Evolutionary conservation across 2,329 filamentous ascomycete genomes (phyloP), one percentile per base, ranked within the genome.

Genomic region (Coniochaeta prunicola): DNA sequence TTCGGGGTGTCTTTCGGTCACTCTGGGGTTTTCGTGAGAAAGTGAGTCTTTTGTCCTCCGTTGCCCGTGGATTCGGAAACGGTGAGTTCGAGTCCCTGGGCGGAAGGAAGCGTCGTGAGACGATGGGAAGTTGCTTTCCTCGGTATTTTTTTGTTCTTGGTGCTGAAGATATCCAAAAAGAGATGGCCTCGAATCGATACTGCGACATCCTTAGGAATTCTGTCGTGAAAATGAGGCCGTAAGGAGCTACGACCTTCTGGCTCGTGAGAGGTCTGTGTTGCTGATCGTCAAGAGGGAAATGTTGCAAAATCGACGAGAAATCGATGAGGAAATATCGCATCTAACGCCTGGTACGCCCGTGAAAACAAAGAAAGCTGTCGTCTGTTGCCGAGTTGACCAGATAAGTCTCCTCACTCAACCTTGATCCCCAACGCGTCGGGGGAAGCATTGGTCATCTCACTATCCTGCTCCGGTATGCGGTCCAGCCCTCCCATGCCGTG

Each of bases 391-490:
- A 17, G 17, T 15, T 13, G 24, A 26, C 21, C 42, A 9, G 38
- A 34, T 67, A 10, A 69, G 40, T n/a, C 36, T 12, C 36, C 45
- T 17, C n/a, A 50, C 63, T 76, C 75, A 53, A 68, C 61, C 63
- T 76, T 76, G 30, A 69, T 62, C 61, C 68, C 69, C 13, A 58
- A 55, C 62, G 65, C 64, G 10, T 55, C 53, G 56, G 70, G 68
- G 28, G 65, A 64, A 42, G 71, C 72, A 65, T 74, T 74, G 19
- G 69, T 64, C 69, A 80, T 75, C 69, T 84, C 81, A 4, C 72
- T 72, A 57, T 84, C 81, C n/a, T 81, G 80, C 65, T 84, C 82
- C 0, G 80, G 80, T 57, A 84, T 84, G 34, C 80, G 75, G 2
- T 80, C 80, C 10, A 85, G 68, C 0, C 79, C 79, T 3, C 80